phyloP scores from a whole-genome alignment of 1,284 basidiomycete genomes.

The Cryptococcus depauperatus region DNA sequence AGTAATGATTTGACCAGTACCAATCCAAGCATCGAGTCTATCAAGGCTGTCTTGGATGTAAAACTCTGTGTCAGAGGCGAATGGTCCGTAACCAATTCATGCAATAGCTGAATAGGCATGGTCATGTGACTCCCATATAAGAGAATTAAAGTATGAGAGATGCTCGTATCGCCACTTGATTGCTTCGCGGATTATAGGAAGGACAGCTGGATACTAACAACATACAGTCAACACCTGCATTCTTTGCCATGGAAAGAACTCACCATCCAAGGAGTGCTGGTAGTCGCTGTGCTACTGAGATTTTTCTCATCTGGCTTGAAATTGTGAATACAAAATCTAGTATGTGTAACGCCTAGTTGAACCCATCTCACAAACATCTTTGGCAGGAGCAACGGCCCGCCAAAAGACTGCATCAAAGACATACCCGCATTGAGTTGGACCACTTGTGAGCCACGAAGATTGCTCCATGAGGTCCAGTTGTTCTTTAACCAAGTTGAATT shows the following conservation, averaged over 20 bases:
- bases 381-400: constrained; percentile 43
- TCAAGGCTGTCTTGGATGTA: constrained; percentile 41
- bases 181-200: constrained; percentile 39
- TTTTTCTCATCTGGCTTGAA: constrained; percentile 46
- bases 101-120: constrained; percentile 43
- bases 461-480: constrained; percentile 45
- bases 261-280: constrained; percentile 48
- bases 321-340: constrained; percentile 45
- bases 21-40: constrained; percentile 47
- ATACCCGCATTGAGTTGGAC: constrained; percentile 42
- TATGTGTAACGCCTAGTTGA: constrained; percentile 44
- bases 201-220: constrained; percentile 42
- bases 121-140: constrained; percentile 45
- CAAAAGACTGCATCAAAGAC: constrained; percentile 44
- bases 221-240: too few relatives aligned
- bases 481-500: constrained; percentile 46
- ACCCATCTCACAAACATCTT: constrained; percentile 48
- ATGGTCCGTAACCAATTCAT: constrained; percentile 44
- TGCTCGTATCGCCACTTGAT: constrained; percentile 47
- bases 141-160: constrained; percentile 43
- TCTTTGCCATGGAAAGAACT: constrained; percentile 10
- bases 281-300: constrained; percentile 36
- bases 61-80: constrained; percentile 41
- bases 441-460: constrained; percentile 42
- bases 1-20: constrained; percentile 41